Conservation (phyloP, 108 stramenopile genomes). For the Nitzschia sp. region DNA sequence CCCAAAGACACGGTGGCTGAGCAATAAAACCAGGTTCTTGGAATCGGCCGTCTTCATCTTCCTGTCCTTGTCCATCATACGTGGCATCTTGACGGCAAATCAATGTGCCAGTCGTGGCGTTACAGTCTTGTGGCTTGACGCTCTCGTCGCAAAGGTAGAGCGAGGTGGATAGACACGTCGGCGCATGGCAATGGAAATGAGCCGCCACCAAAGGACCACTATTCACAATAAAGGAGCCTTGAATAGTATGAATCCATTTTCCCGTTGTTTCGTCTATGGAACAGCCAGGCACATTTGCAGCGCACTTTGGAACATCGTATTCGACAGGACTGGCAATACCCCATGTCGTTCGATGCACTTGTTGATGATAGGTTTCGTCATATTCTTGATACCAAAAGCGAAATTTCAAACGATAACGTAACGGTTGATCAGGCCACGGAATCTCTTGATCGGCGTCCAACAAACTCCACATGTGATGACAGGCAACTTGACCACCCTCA, state of each 20-base stretch:
- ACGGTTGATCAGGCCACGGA: constrained; percentile 29
- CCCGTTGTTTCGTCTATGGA: neutral
- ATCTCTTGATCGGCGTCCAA: constrained; percentile 32
- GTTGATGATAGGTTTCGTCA: neutral
- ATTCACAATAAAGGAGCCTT: neutral
- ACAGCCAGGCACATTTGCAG: constrained; percentile 9
- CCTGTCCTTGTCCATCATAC: neutral
- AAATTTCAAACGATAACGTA: constrained; percentile 32
- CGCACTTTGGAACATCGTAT: constrained; percentile 29
- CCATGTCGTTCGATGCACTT: neutral
- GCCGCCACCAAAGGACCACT: neutral
- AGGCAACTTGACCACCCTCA: constrained; percentile 18
- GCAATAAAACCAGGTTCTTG: constrained; percentile 1
- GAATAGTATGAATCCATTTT: constrained; percentile 21
- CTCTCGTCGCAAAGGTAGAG: constrained; percentile 3
- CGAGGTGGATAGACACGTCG: constrained; percentile 25
- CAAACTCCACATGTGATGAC: constrained; percentile 16
- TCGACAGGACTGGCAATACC: constrained; percentile 19
- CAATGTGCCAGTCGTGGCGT: neutral
- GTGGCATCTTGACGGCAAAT: constrained; percentile 1
- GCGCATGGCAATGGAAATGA: constrained; percentile 32
- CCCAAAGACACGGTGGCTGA: constrained; percentile 10
- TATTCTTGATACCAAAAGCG: constrained; percentile 30
- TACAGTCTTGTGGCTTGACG: neutral
- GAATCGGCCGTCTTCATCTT: neutral